Evolutionary conservation across 768 basidiomycete genomes (phyloP), one percentile per base, ranked within the genome.

Genomic region (Boletus pseudopeckii): DNA sequence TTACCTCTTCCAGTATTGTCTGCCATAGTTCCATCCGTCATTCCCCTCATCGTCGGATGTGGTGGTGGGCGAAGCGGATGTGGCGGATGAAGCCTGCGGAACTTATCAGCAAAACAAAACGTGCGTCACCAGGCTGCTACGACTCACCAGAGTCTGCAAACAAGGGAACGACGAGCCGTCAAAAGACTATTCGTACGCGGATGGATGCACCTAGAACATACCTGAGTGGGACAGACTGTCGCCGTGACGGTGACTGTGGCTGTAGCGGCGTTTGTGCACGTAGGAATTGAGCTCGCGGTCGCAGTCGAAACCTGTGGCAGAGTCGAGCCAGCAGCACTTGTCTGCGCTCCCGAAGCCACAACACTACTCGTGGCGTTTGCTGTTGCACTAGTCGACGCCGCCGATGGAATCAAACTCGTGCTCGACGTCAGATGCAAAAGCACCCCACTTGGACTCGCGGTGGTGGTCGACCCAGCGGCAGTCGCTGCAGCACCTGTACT

Each of bases 201-300:
- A 32, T 14, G 22, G 17, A 32, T 15, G 32, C 11, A 33, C 20
- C 5, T 1, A 32, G n/a, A 46, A 43, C 54, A 18, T 48, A 66
- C 64, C 37, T 50, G 57, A 30, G 56, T 38, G 6, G 65, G 53
- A 34, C 54, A 61, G 7, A 18, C 43, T 5, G 48, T 50, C 10
- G 54, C 48, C 7, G 61, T 66, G n/a, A 53, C 52, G 0, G 64
- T 65, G 7, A 67, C 63, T 0, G 65, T 59, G n/a, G 46, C 50
- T 0, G 50, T 50, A 13, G 30, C 7, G 7, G 30, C 20, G 37
- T 36, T 13, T 6, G 50, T 28, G 34, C 57, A 60, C 11, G 41
- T 20, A 26, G 62, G 37, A 38, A 3, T 43, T 0, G 47, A 40
- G 33, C 56, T 45, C 33, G 47, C 20, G 11, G 59, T 45, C 33